These are phyloP conservation scores for Heterobasidion parviporum DNA, from an alignment of 1,284 basidiomycete species.

Conservation along the genomic window DNA sequence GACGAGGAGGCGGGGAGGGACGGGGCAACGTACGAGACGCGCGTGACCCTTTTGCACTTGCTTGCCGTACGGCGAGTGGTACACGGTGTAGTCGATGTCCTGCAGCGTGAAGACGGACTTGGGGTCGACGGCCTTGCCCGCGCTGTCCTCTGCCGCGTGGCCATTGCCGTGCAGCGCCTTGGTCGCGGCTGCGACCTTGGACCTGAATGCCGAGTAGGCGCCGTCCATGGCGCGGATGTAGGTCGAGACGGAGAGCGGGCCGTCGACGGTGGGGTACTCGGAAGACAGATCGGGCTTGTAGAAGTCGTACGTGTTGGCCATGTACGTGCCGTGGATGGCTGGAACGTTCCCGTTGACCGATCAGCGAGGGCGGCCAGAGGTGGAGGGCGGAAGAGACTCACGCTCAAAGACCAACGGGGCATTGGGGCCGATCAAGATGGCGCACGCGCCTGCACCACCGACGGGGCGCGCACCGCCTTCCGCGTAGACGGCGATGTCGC, in stretches of 20 bases:
- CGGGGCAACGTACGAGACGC: slow-evolving; percentile 8
- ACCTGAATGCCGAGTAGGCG: slow-evolving; percentile 82
- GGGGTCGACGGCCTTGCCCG: slow-evolving; percentile 11
- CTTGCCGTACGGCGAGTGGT: slow-evolving; percentile 14
- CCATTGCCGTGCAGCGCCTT: slow-evolving; percentile 7
- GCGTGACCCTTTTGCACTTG: slow-evolving; percentile 15
- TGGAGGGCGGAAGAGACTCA: slow-evolving; percentile 39
- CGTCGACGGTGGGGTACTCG: slow-evolving; percentile 96
- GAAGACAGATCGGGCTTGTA: slow-evolving; percentile 93
- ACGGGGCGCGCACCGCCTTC: slow-evolving; percentile 93
- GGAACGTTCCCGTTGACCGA: slow-evolving; percentile 5
- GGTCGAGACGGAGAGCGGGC: slow-evolving; percentile 91
- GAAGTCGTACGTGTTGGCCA: slow-evolving; percentile 97
- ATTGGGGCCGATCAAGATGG: slow-evolving; percentile 93
- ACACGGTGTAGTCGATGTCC: slow-evolving; percentile 14
- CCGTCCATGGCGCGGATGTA: slow-evolving; percentile 93
- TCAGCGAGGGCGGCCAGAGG: slow-evolving; percentile 1
- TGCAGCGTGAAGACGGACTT: slow-evolving; percentile 13
- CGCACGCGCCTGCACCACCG: slow-evolving; percentile 94
- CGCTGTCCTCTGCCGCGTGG: slow-evolving; percentile 5
- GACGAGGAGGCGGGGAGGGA: background rate
- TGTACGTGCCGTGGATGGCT: slow-evolving; percentile 96
- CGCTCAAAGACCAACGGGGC: slow-evolving; percentile 94
- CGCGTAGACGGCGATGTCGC: slow-evolving; percentile 98
- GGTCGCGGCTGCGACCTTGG: slow-evolving; percentile 49